These are phyloP conservation scores for Keithomyces neogunnii DNA, from an alignment of 2,329 filamentous ascomycete species.

Conservation along the genomic window DNA sequence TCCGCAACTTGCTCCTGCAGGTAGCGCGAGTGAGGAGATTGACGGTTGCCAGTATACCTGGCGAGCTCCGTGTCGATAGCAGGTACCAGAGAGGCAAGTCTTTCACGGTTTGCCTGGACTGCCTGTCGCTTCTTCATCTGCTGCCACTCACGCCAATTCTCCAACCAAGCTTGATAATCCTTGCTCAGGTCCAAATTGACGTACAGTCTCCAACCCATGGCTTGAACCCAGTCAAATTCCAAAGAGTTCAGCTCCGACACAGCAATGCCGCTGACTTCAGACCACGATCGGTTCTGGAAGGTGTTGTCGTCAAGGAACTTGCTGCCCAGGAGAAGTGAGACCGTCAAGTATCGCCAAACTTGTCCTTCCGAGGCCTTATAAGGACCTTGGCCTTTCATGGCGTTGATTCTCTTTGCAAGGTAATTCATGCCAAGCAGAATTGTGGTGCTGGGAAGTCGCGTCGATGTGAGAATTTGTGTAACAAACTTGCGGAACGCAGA, in stretches of 20 bases:
- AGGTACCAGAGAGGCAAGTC: slow-evolving; percentile 38
- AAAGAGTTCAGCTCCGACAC: slow-evolving; percentile 77
- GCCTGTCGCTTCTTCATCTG: slow-evolving; percentile 45
- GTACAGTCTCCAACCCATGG: slow-evolving; percentile 78
- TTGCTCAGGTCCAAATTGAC: slow-evolving; percentile 73
- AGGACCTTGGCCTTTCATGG: slow-evolving; percentile 49
- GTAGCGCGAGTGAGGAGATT: slow-evolving; percentile 35
- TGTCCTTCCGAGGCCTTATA: slow-evolving; percentile 58
- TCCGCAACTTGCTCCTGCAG: slow-evolving; percentile 48
- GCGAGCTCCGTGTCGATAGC: slow-evolving; percentile 35
- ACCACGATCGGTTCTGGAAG: slow-evolving; percentile 95
- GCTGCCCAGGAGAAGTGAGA: slow-evolving; percentile 77
- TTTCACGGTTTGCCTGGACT: slow-evolving; percentile 39
- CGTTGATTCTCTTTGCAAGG: slow-evolving; percentile 72
- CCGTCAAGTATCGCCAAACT: slow-evolving; percentile 80
- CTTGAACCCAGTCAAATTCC: slow-evolving; percentile 79
- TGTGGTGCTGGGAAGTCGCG: slow-evolving; percentile 80
- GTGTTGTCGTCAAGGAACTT: slow-evolving; percentile 97
- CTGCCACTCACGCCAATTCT: slow-evolving; percentile 51
- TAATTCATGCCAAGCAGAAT: slow-evolving; percentile 89
- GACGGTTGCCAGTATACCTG: slow-evolving; percentile 29
- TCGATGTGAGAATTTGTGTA: slow-evolving; percentile 81
- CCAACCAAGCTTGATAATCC: slow-evolving; percentile 57
- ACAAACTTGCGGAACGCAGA: slow-evolving; percentile 86
- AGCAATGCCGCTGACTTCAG: slow-evolving; percentile 84